A percentile compares a stretch with the other conserved stretches of the same genome.
Evolutionary conservation across 805 yeast genomes (phyloP).

Genomic region (Ogataea nakhonphanomensis): DNA sequence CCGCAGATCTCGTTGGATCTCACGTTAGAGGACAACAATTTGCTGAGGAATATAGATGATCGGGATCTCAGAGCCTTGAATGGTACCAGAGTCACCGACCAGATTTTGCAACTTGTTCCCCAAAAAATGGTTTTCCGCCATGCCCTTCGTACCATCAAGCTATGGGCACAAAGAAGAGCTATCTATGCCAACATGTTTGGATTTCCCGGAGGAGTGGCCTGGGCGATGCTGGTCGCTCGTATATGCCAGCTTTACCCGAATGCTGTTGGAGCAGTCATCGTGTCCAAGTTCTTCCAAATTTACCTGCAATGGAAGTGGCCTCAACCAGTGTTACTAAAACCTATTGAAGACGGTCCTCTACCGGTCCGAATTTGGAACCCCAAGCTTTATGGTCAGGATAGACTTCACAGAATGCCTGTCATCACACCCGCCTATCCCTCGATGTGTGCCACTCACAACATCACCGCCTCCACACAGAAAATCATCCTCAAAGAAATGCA

Average conservation of each 20-base stretch:
- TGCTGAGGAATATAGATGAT: slow-evolving; percentile 85
- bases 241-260: slow-evolving; percentile 96
- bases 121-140: slow-evolving; percentile 90
- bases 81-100: slow-evolving; percentile 97
- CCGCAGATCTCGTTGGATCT: slow-evolving; percentile 77
- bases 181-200: slow-evolving; percentile 94
- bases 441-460: slow-evolving; percentile 98
- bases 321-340: slow-evolving; percentile 89
- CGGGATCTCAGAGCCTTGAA: slow-evolving; percentile 85
- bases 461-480: slow-evolving; percentile 81
- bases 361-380: slow-evolving; percentile 99
- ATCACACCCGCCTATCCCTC: slow-evolving; percentile 98
- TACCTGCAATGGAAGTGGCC: slow-evolving; percentile 96
- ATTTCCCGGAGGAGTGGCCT: slow-evolving; percentile 99
- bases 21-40: slow-evolving; percentile 78
- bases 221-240: slow-evolving; percentile 99
- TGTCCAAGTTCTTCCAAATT: slow-evolving; percentile 85
- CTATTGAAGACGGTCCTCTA: slow-evolving; percentile 94
- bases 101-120: slow-evolving; percentile 84
- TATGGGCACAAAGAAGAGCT: slow-evolving; percentile 97
- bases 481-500: slow-evolving; percentile 75
- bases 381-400: slow-evolving; percentile 79
- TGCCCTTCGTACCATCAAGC: slow-evolving; percentile 85
- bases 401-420: slow-evolving; percentile 93
- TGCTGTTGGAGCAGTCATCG: slow-evolving; percentile 88